Evolutionary conservation across 2,329 filamentous ascomycete species (phyloP).

Genomic region (Penicillium olsonii): DNA sequence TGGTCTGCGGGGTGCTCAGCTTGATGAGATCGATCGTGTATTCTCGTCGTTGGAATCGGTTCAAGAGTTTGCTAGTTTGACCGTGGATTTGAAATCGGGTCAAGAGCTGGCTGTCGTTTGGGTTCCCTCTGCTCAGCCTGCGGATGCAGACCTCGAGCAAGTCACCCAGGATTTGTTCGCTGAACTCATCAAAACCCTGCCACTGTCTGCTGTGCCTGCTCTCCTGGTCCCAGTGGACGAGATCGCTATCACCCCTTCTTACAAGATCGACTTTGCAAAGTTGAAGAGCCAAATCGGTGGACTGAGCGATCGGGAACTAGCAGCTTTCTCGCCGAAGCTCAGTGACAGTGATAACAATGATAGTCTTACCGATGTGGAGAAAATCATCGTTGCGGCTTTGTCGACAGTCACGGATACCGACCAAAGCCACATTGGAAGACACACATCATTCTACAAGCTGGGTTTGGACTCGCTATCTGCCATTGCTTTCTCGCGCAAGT

Average conservation of each 20-base stretch:
- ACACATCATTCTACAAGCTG: slow-evolving; percentile 73
- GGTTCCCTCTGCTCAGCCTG: slow-evolving; percentile 46
- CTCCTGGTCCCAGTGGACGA: slow-evolving; percentile 68
- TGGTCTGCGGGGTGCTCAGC: slow-evolving; percentile 78
- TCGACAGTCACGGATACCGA: slow-evolving; percentile 52
- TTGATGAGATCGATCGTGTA: slow-evolving; percentile 70
- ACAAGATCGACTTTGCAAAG: slow-evolving; percentile 67
- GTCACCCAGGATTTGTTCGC: slow-evolving; percentile 54
- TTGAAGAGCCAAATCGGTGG: slow-evolving; percentile 53
- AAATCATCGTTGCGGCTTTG: slow-evolving; percentile 57
- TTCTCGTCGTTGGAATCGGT: slow-evolving; percentile 57
- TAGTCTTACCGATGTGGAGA: slow-evolving; percentile 60
- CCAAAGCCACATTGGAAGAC: slow-evolving; percentile 54
- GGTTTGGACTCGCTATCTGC: slow-evolving; percentile 83
- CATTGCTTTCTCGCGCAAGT: slow-evolving; percentile 64
- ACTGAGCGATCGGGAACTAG: slow-evolving; percentile 51
- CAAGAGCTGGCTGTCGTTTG: slow-evolving; percentile 71
- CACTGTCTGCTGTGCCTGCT: slow-evolving; percentile 77
- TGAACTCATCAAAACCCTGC: slow-evolving; percentile 58
- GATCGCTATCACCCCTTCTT: slow-evolving; percentile 72
- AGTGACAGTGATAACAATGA: slow-evolving; percentile 31
- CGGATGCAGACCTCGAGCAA: slow-evolving; percentile 3
- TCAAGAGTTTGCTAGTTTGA: slow-evolving; percentile 64
- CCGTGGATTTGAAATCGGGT: slow-evolving; percentile 49
- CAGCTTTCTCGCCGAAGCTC: slow-evolving; percentile 34